Conservation (phyloP, 495 filamentous ascomycete genomes). For the Hypoxylon subgilvum region DNA sequence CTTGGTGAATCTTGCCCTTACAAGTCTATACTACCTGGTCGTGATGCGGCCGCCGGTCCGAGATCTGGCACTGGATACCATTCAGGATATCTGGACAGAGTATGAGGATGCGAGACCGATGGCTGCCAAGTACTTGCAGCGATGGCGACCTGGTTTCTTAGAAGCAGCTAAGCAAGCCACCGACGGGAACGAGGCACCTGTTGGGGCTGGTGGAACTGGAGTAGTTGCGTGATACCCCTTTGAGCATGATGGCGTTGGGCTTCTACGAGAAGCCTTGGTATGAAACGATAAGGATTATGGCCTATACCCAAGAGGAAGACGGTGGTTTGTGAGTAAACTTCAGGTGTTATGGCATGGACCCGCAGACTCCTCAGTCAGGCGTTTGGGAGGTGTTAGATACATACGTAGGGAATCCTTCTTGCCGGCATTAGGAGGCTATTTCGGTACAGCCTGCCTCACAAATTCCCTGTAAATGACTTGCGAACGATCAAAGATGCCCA, state of each 20-base stretch:
- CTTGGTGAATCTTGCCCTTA: slow-evolving; percentile 57
- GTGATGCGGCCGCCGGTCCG: slow-evolving; percentile 85
- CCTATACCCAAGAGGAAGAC: neutral
- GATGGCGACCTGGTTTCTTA: slow-evolving; percentile 59
- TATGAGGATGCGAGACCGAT: slow-evolving; percentile 64
- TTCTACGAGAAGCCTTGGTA: too few relatives aligned
- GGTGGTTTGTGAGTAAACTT: too few relatives aligned
- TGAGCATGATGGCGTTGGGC: neutral
- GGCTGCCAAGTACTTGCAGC: slow-evolving; percentile 59
- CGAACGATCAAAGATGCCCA: too few relatives aligned
- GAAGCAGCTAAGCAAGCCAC: slow-evolving; percentile 43
- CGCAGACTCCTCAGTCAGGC: too few relatives aligned
- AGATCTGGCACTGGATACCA: slow-evolving; percentile 77
- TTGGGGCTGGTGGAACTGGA: slow-evolving; percentile 9
- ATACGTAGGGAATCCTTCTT: too few relatives aligned
- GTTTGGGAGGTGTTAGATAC: too few relatives aligned
- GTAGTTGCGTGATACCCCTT: slow-evolving; percentile 32
- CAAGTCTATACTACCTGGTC: slow-evolving; percentile 70
- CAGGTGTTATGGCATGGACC: too few relatives aligned
- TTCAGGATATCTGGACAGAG: slow-evolving; percentile 85
- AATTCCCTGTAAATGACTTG: too few relatives aligned
- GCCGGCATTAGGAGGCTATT: too few relatives aligned
- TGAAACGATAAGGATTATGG: neutral
- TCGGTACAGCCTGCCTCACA: too few relatives aligned
- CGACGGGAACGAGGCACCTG: slow-evolving; percentile 9